Evolutionary conservation across 768 basidiomycete species (phyloP).

Genomic region (Rhizopogon vesiculosus): DNA sequence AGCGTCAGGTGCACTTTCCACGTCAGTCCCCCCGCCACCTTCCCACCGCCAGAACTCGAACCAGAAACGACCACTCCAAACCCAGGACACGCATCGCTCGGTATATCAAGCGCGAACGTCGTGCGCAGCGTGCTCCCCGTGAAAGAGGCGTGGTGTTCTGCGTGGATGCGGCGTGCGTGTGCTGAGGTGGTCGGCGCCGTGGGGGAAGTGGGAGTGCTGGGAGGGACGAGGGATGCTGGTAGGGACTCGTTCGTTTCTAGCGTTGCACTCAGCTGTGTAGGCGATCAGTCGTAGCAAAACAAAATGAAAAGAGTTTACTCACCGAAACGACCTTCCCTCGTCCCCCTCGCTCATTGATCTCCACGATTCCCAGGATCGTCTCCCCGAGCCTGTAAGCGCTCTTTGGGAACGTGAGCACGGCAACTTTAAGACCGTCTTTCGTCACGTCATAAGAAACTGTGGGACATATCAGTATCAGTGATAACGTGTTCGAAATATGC

Average conservation of each 20-base stretch:
- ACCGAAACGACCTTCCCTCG: constrained; percentile 83
- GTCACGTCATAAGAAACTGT: constrained; percentile 92
- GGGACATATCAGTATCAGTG: not conserved
- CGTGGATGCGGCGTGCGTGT: constrained; percentile 70
- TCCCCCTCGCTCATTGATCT: constrained; percentile 72
- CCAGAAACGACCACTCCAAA: constrained; percentile 38
- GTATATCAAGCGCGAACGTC: constrained; percentile 88
- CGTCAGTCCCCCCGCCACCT: constrained; percentile 64
- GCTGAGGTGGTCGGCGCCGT: constrained; percentile 30
- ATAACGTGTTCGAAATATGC: no score
- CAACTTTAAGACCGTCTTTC: constrained; percentile 88
- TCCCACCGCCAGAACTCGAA: not conserved
- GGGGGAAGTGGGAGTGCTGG: no score
- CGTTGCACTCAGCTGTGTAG: constrained; percentile 74
- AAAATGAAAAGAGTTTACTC: constrained; percentile 13
- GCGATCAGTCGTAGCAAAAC: not conserved
- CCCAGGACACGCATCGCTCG: constrained; percentile 84
- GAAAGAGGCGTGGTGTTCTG: constrained; percentile 81
- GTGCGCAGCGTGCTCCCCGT: constrained; percentile 69
- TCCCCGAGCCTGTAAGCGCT: constrained; percentile 90
- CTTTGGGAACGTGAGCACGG: constrained; percentile 88
- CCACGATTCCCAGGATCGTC: constrained; percentile 84
- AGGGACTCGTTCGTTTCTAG: constrained; percentile 87
- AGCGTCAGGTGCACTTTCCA: constrained; percentile 89
- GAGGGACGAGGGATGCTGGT: constrained; percentile 40